Percentiles rank a stretch among this genome's conserved stretches.
Evolutionary conservation across 1,139 yeast genomes (phyloP).

Genomic region (Taphrina flavorubra): DNA sequence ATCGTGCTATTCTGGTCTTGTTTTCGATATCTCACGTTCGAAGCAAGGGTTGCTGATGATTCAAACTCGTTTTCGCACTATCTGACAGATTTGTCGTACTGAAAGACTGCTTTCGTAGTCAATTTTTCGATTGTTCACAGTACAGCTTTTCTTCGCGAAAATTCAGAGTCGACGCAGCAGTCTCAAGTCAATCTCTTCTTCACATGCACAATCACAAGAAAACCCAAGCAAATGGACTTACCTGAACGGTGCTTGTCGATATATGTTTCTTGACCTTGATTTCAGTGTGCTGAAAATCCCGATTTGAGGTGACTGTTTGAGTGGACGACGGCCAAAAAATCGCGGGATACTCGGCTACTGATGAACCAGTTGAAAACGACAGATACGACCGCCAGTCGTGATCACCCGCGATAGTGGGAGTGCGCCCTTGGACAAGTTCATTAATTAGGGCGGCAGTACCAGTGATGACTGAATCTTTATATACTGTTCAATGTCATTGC

Average conservation of each 20-base stretch:
- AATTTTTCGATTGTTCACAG: neutral
- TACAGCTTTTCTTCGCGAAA: neutral
- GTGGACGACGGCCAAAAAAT: conserved; percentile 21
- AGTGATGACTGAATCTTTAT: no score
- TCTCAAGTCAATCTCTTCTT: neutral
- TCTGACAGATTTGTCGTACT: neutral
- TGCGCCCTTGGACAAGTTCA: no score
- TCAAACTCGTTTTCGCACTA: no score
- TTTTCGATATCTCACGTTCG: neutral
- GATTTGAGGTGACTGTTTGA: conserved; percentile 21
- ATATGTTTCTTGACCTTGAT: conserved; percentile 13
- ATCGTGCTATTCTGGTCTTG: neutral
- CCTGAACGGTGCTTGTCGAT: conserved; percentile 15
- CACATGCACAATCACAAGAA: conserved; percentile 10
- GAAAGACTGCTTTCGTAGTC: neutral
- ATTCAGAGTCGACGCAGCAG: neutral
- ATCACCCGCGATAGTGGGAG: neutral
- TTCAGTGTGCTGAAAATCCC: conserved; percentile 16
- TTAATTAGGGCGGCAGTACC: no score
- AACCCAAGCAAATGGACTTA: neutral
- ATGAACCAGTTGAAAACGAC: neutral
- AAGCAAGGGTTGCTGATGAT: neutral
- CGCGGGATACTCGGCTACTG: conserved; percentile 11
- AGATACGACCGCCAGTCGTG: neutral
- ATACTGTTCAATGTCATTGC: no score